Evolutionary conservation across 2,329 filamentous ascomycete species (phyloP), one percentile per base, ranked within the genome.

Genomic region (Xylogone sp.): DNA sequence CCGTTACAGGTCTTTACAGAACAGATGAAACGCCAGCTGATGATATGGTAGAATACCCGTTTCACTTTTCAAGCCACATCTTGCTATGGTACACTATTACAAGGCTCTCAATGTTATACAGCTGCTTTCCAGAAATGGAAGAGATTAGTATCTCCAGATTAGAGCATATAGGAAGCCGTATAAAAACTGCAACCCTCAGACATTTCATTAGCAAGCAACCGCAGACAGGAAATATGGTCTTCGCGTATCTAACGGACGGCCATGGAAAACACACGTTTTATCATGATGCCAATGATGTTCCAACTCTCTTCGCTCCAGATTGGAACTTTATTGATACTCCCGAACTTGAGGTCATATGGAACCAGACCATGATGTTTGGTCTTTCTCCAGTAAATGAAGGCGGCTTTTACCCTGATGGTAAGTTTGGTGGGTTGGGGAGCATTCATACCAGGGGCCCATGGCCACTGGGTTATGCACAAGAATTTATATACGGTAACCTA

Each of bases 221-320:
- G 21, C 22, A 29, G 9, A 42, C 43, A 19, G 50, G 22, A 10
- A 39, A 43, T 20, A 27, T 29, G 1, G 51, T 57, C n/a, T 50
- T 60, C 8, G 56, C 57, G 4, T 61, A 61, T 46, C n/a, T 43
- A 9, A 8, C 42, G 42, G 42, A 43, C 20, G 42, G 42, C 9
- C 9, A 8, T 18, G 42, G 42, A 8, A 18, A 21, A 7, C n/a
- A 43, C 20, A 43, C 42, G 9, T 43, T 43, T 21, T 61, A 60
- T 49, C 56, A 61, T 47, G 59, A 61, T 42, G 56, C 54, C 18
- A 61, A 61, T 31, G 59, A 60, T 45, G 46, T 61, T 43, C 59
- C 57, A 3, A 61, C 53, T 2, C 27, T 59, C 10, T 57, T 59
- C 21, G 54, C 54, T 4, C 21, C 21, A 21, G 52, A 59, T n/a